Conservation (phyloP, 106 monocot species). For the Acanthochlamys bracteata region DNA sequence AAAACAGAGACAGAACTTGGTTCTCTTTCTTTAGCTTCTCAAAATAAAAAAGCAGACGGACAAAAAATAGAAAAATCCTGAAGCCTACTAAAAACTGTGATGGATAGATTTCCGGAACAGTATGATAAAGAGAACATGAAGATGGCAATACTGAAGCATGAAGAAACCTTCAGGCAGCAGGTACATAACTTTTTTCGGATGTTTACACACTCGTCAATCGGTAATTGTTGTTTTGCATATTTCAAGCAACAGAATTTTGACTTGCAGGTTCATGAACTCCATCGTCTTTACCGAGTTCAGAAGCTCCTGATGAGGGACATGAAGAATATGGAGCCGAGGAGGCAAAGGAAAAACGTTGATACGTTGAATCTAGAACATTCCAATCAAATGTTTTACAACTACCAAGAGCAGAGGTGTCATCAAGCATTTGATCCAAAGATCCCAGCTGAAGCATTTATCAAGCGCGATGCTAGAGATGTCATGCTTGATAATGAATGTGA, state of each 20-base stretch:
- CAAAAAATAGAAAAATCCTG: neutral
- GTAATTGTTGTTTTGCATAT: too few relatives aligned
- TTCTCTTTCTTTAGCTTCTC: neutral
- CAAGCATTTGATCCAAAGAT: constrained; percentile 23
- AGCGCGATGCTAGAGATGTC: constrained; percentile 4
- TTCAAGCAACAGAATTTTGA: neutral
- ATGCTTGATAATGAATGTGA: constrained; percentile 17
- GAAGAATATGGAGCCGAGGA: constrained; percentile 22
- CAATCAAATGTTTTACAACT: neutral
- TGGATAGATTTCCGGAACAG: constrained; percentile 24
- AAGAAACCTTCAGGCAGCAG: constrained; percentile 50
- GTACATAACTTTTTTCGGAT: constrained; percentile 9
- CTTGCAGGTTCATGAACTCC: constrained; percentile 70
- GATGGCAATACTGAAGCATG: constrained; percentile 53
- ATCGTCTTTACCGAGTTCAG: constrained; percentile 57
- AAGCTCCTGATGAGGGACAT: constrained; percentile 59
- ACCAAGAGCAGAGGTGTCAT: constrained; percentile 7
- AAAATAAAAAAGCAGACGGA: neutral
- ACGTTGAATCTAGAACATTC: constrained; percentile 8
- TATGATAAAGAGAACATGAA: constrained; percentile 43
- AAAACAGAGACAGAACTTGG: neutral
- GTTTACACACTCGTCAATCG: neutral
- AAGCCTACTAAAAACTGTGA: constrained; percentile 1
- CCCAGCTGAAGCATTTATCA: constrained; percentile 38
- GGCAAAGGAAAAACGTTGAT: constrained; percentile 4